Evolutionary conservation across 2,329 filamentous ascomycete genomes (phyloP).

Genomic region (Rachicladosporium sp.): DNA sequence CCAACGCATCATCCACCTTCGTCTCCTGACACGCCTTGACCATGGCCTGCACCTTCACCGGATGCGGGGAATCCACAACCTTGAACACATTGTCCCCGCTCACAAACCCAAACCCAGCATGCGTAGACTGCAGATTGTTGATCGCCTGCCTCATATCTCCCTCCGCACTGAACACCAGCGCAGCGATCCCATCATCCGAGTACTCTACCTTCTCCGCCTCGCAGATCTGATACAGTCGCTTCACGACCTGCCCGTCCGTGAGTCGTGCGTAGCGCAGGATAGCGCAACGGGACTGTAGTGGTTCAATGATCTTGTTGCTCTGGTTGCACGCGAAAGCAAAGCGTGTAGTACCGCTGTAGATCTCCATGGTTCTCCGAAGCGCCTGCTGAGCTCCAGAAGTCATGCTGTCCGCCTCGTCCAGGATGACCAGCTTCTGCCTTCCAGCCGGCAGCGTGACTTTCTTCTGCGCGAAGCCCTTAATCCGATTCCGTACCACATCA

Average conservation of each 20-base stretch:
- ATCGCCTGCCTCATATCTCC: slow-evolving; percentile 98
- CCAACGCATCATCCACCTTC: slow-evolving; percentile 76
- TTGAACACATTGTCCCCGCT: slow-evolving; percentile 96
- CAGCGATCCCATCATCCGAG: slow-evolving; percentile 85
- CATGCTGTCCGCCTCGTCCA: slow-evolving; percentile 96
- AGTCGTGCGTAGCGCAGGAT: slow-evolving; percentile 88
- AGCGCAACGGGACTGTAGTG: slow-evolving; percentile 90
- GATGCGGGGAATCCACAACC: slow-evolving; percentile 92
- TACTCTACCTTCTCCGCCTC: slow-evolving; percentile 83
- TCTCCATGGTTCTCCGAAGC: slow-evolving; percentile 92
- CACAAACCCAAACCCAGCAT: slow-evolving; percentile 91
- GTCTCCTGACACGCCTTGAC: slow-evolving; percentile 93
- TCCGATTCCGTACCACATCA: slow-evolving; percentile 94
- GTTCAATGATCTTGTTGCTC: slow-evolving; percentile 98
- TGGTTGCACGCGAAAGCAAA: slow-evolving; percentile 99
- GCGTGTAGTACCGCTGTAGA: slow-evolving; percentile 88
- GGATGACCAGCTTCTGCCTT: slow-evolving; percentile 89
- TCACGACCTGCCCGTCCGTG: slow-evolving; percentile 85
- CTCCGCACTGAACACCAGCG: slow-evolving; percentile 90
- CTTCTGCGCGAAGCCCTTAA: slow-evolving; percentile 98
- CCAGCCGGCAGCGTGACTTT: slow-evolving; percentile 89
- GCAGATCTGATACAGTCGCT: slow-evolving; percentile 81
- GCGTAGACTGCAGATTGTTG: slow-evolving; percentile 92
- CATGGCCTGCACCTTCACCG: slow-evolving; percentile 99
- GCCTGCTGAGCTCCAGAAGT: slow-evolving; percentile 93